Evolutionary conservation across 345 rosid species (phyloP).

Genomic region (Lepidium sativum): DNA sequence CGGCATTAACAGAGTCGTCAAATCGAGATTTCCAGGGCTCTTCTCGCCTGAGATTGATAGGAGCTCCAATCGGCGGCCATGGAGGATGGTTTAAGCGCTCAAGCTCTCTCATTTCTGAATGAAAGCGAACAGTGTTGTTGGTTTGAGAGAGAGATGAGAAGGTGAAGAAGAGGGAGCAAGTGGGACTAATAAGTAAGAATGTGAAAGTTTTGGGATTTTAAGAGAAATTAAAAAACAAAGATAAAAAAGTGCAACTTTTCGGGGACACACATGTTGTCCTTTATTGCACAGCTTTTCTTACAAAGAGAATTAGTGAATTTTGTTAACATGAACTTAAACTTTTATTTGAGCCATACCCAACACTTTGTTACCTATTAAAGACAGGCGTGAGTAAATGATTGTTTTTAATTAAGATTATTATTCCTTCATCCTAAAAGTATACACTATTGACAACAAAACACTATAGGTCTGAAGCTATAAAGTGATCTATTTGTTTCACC

Average conservation of each 20-base stretch:
- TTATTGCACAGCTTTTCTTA: constrained; percentile 28
- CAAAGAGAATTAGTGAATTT: constrained; percentile 17
- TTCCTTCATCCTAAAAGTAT: background rate
- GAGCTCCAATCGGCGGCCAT: constrained; percentile 77
- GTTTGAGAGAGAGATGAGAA: background rate
- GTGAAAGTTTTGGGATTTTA: constrained; percentile 24
- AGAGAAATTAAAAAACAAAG: background rate
- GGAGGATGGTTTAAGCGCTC: background rate
- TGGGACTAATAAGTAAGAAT: constrained; percentile 25
- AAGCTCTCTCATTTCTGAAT: constrained; percentile 24
- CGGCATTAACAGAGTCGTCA: constrained; percentile 77
- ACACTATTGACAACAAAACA: background rate
- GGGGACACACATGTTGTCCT: constrained; percentile 34
- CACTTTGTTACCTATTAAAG: constrained; percentile 13
- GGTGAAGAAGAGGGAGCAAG: background rate
- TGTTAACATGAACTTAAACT: background rate
- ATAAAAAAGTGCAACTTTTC: constrained; percentile 11
- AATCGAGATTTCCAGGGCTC: constrained; percentile 48
- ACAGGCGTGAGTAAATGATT: constrained; percentile 23
- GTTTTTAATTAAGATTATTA: background rate
- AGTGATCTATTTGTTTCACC: background rate
- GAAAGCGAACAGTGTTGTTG: background rate
- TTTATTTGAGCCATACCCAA: background rate
- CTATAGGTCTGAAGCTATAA: background rate
- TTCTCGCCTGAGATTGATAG: constrained; percentile 43